Evolutionary conservation across 495 filamentous ascomycete genomes (phyloP).

Genomic region (Cudoniella acicularis): DNA sequence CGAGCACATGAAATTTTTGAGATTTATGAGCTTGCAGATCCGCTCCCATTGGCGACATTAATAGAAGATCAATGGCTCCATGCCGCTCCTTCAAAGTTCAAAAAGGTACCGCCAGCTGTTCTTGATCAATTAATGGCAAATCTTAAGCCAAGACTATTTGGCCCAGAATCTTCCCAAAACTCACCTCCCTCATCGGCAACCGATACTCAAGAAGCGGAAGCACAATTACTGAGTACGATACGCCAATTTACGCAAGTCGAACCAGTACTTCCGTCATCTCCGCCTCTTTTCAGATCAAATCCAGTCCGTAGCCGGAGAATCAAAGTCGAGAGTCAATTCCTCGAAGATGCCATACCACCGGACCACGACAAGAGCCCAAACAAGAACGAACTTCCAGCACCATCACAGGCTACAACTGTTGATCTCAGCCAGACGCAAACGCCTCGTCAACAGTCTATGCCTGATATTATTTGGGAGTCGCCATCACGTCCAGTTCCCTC

Average conservation of each 20-base stretch:
- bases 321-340: background rate
- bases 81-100: constrained; percentile 34
- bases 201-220: constrained; percentile 42
- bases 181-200: constrained; percentile 24
- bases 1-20: constrained; percentile 46
- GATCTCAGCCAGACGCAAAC: constrained; percentile 25
- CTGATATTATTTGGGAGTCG: constrained; percentile 22
- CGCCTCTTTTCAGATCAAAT: background rate
- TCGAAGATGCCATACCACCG: background rate
- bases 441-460: constrained; percentile 9
- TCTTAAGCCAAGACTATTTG: constrained; percentile 14
- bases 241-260: constrained; percentile 37
- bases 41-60: constrained; percentile 39
- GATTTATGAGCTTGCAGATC: constrained; percentile 50
- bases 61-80: constrained; percentile 39
- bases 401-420: constrained; percentile 25
- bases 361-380: background rate
- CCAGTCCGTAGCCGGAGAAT: background rate
- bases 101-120: constrained; percentile 41
- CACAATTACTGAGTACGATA: constrained; percentile 42
- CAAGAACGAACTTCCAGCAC: background rate
- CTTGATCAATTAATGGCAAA: constrained; percentile 43
- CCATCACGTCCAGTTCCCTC: constrained; percentile 19
- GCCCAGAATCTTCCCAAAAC: constrained; percentile 4
- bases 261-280: background rate